Evolutionary conservation across 495 filamentous ascomycete genomes (phyloP).

Genomic region (Penicillium salamii): DNA sequence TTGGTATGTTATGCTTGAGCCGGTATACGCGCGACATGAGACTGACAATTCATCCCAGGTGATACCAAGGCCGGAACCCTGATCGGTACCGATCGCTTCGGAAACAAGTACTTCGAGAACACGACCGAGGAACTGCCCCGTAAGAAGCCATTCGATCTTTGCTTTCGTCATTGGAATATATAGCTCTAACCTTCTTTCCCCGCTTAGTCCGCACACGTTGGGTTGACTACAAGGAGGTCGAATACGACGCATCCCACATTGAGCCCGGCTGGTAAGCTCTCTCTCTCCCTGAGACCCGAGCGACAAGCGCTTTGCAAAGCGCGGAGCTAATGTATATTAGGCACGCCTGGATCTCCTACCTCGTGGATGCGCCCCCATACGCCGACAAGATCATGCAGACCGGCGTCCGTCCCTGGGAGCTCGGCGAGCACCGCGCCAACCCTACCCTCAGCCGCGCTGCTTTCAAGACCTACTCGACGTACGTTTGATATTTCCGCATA

Average conservation of each 20-base stretch:
- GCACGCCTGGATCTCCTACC: conserved; percentile 96
- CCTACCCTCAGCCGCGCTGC: conserved; percentile 70
- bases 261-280: conserved; percentile 82
- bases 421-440: conserved; percentile 69
- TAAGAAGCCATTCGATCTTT: conserved; percentile 40
- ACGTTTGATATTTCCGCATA: conserved; percentile 30
- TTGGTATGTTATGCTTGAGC: conserved; percentile 47
- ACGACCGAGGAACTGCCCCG: conserved; percentile 84
- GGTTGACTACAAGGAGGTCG: conserved; percentile 90
- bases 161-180: neutral
- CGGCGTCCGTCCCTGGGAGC: conserved; percentile 69
- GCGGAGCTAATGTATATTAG: conserved; percentile 33
- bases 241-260: conserved; percentile 87
- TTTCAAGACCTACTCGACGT: conserved; percentile 95
- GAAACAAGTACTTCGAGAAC: conserved; percentile 99
- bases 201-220: conserved; percentile 86
- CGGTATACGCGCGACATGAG: neutral
- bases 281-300: too few relatives aligned
- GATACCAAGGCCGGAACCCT: conserved; percentile 94
- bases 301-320: too few relatives aligned
- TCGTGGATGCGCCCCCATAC: conserved; percentile 81
- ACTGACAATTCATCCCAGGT: conserved; percentile 49
- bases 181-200: neutral
- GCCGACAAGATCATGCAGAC: conserved; percentile 69
- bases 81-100: conserved; percentile 82